Evolutionary conservation across 805 yeast species (phyloP).

Genomic region (Metschnikowia koreensis): DNA sequence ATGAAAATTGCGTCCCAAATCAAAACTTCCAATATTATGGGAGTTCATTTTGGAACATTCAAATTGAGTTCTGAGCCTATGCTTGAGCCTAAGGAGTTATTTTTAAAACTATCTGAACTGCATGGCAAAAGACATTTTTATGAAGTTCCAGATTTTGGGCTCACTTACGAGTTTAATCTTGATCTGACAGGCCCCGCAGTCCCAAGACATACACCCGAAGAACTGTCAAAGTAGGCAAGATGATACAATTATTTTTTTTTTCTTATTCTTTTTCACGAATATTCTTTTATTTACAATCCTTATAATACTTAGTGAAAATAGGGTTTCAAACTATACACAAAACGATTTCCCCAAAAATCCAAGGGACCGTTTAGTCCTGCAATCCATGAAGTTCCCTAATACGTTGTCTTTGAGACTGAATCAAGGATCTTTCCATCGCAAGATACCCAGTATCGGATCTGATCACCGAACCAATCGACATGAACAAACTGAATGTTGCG

Average conservation of each 20-base stretch:
- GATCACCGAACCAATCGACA: conserved; percentile 93
- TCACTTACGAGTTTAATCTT: conserved; percentile 56
- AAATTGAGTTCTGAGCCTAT: conserved; percentile 84
- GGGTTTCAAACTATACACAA: conserved; percentile 2
- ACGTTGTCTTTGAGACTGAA: conserved; percentile 18
- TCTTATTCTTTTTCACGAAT: background rate
- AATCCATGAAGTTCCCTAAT: conserved; percentile 19
- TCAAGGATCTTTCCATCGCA: conserved; percentile 20
- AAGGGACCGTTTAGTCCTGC: conserved; percentile 5
- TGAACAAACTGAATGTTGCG: conserved; percentile 92
- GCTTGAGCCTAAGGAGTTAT: conserved; percentile 70
- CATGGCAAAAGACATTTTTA: conserved; percentile 38
- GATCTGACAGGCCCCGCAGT: conserved; percentile 1
- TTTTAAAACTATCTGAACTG: conserved; percentile 49
- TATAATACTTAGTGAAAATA: background rate
- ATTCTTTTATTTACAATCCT: conserved; percentile 5
- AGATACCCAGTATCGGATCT: conserved; percentile 59
- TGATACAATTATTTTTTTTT: too few species aligned
- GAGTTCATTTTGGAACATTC: conserved; percentile 97
- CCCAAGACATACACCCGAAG: background rate
- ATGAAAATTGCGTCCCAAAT: conserved; percentile 63
- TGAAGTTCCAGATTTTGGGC: conserved; percentile 73
- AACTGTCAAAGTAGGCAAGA: background rate
- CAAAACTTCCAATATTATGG: conserved; percentile 62
- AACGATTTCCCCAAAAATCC: background rate